Percentiles rank a stretch among this genome's conserved stretches.
phyloP scores from a whole-genome alignment of 2,329 filamentous ascomycete species.

The Ascochyta clinopodiicola region DNA sequence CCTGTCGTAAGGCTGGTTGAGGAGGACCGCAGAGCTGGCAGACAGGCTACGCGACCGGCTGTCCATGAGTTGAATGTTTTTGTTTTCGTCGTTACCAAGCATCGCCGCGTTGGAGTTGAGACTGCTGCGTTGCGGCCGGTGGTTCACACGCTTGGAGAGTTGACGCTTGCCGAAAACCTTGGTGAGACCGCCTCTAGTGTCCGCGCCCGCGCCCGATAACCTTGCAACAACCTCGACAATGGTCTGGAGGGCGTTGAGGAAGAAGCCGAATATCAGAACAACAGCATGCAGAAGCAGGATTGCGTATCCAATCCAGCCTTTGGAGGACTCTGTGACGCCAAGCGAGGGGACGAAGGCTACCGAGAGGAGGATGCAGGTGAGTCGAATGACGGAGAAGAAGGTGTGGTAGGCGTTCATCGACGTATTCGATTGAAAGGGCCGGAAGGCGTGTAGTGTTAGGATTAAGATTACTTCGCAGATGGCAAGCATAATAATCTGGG shows the following conservation, averaged over 20 bases:
- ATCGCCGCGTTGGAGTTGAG: constrained; percentile 84
- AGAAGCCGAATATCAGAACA: constrained; percentile 89
- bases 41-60: constrained; percentile 65
- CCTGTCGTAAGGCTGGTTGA: constrained; percentile 56
- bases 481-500: constrained; percentile 88
- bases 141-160: constrained; percentile 74
- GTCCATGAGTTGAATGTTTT: constrained; percentile 64
- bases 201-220: constrained; percentile 80
- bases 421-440: constrained; percentile 86
- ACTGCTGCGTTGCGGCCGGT: constrained; percentile 74
- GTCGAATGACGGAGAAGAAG: constrained; percentile 78
- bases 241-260: constrained; percentile 89
- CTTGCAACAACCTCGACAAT: constrained; percentile 87
- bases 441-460: constrained; percentile 85
- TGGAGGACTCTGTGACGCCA: constrained; percentile 76
- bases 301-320: constrained; percentile 94
- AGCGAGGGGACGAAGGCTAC: constrained; percentile 82
- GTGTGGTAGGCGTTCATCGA: constrained; percentile 98
- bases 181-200: constrained; percentile 78
- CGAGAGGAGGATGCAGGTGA: constrained; percentile 65
- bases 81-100: constrained; percentile 71
- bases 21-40: constrained; percentile 66
- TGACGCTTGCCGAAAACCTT: constrained; percentile 91
- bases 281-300: constrained; percentile 85
- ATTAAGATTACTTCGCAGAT: constrained; percentile 94